Percentiles rank a stretch among this genome's conserved stretches.
Evolutionary conservation across 1,139 yeast species (phyloP).

Genomic region (Protomyces lactucae-debilis): DNA sequence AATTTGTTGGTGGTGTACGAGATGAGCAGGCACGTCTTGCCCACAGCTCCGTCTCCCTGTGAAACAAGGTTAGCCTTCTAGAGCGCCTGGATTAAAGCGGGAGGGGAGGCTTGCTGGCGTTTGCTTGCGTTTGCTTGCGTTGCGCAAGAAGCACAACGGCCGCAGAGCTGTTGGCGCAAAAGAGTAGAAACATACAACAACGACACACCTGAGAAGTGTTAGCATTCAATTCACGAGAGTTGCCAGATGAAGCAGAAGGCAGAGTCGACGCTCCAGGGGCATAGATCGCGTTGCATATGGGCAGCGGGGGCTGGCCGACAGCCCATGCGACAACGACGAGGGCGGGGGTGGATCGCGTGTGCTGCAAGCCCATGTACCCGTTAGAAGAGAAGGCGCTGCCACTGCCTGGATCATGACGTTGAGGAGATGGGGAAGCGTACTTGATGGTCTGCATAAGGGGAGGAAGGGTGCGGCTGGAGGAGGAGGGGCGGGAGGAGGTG

Average conservation of each 20-base stretch:
- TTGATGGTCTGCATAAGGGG: background rate
- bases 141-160: background rate
- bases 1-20: conserved; percentile 84
- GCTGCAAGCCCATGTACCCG: background rate
- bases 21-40: conserved; percentile 84
- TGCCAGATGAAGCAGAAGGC: too few species aligned
- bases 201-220: background rate
- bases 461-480: background rate
- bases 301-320: background rate
- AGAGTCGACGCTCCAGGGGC: too few species aligned
- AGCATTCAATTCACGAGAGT: background rate
- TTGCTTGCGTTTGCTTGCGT: background rate
- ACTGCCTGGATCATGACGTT: too few species aligned
- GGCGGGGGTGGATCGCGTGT: background rate
- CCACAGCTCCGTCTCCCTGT: conserved; percentile 98
- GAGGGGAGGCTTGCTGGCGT: background rate
- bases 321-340: background rate
- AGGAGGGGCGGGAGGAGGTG: background rate
- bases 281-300: too few species aligned
- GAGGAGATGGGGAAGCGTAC: background rate
- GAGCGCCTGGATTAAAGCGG: background rate
- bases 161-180: background rate
- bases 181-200: background rate
- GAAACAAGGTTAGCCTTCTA: conserved; percentile 41
- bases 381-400: background rate